Evolutionary conservation across 169 alveolate genomes (phyloP).

Genomic region (Plasmodium ovale): DNA sequence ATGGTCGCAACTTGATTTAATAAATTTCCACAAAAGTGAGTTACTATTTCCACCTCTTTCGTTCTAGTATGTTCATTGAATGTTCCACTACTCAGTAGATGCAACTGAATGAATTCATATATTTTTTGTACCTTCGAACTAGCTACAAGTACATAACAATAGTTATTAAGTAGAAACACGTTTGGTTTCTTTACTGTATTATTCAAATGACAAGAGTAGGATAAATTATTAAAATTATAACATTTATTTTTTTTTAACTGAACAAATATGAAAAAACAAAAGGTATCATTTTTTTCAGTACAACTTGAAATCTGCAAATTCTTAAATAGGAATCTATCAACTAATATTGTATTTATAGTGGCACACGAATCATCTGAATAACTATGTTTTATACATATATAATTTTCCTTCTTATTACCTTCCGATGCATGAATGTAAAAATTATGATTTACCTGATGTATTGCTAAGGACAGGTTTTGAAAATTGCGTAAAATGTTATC

Average conservation of each 20-base stretch:
- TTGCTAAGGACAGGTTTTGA: slow-evolving; percentile 45
- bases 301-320: slow-evolving; percentile 48
- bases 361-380: slow-evolving; percentile 25
- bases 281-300: slow-evolving; percentile 2
- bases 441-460: slow-evolving; percentile 34
- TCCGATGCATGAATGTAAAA: slow-evolving; percentile 30
- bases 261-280: slow-evolving; percentile 72
- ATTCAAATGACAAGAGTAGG: slow-evolving; percentile 69
- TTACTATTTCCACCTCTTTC: slow-evolving; percentile 48
- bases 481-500: slow-evolving; percentile 49
- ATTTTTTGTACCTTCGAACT: slow-evolving; percentile 29
- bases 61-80: slow-evolving; percentile 50
- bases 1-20: slow-evolving; percentile 61
- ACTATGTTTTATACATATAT: slow-evolving; percentile 1
- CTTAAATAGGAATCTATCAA: slow-evolving; percentile 30
- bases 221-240: slow-evolving; percentile 60
- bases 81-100: slow-evolving; percentile 9
- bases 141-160: slow-evolving; percentile 71
- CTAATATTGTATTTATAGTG: slow-evolving; percentile 48
- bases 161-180: slow-evolving; percentile 27
- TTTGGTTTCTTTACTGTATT: slow-evolving; percentile 17
- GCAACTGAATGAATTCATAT: slow-evolving; percentile 35
- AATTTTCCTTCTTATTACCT: slow-evolving; percentile 14
- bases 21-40: slow-evolving; percentile 75
- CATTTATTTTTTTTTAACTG: slow-evolving; percentile 67